These are phyloP conservation scores for Coccinonectria pachysandricola DNA, from an alignment of 2,329 filamentous ascomycete species.

Conservation along the genomic window DNA sequence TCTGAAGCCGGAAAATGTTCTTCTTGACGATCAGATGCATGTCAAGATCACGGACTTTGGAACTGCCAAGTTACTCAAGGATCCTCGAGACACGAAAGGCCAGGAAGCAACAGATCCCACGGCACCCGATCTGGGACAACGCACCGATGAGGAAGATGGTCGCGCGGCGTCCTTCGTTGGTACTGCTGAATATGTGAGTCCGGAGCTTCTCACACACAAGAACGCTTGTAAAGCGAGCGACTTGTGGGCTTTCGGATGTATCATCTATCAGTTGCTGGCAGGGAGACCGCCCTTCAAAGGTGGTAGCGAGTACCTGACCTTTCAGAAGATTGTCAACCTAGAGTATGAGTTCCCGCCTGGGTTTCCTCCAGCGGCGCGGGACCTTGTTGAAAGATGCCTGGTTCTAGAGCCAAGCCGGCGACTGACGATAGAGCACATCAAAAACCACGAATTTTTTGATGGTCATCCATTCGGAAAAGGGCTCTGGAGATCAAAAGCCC, in stretches of 20 bases:
- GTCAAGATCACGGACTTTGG: conserved; percentile 99
- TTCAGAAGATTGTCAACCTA: conserved; percentile 92
- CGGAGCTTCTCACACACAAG: conserved; percentile 92
- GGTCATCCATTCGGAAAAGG: conserved; percentile 74
- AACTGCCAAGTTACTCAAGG: conserved; percentile 76
- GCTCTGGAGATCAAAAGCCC: conserved; percentile 84
- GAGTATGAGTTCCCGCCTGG: conserved; percentile 89
- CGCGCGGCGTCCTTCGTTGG: conserved; percentile 92
- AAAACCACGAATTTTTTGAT: conserved; percentile 91
- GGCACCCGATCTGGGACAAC: conserved; percentile 24
- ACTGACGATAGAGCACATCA: conserved; percentile 89
- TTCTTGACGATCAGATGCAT: conserved; percentile 91
- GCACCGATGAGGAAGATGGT: conserved; percentile 47
- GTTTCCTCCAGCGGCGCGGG: conserved; percentile 76
- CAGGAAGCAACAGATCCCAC: conserved; percentile 30
- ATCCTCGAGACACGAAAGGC: conserved; percentile 31
- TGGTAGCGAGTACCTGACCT: conserved; percentile 89
- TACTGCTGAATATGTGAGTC: conserved; percentile 96
- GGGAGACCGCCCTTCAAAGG: conserved; percentile 97
- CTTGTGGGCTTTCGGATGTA: conserved; percentile 96
- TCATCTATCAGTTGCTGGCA: conserved; percentile 90
- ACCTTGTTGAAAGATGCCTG: conserved; percentile 81
- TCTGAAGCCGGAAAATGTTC: conserved; percentile 91
- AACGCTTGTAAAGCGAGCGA: conserved; percentile 97
- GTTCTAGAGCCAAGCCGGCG: conserved; percentile 79